A percentile compares a stretch with the other conserved stretches of the same genome.
Evolutionary conservation across 257 asterid genomes (phyloP).

Genomic region (Catharanthus roseus): DNA sequence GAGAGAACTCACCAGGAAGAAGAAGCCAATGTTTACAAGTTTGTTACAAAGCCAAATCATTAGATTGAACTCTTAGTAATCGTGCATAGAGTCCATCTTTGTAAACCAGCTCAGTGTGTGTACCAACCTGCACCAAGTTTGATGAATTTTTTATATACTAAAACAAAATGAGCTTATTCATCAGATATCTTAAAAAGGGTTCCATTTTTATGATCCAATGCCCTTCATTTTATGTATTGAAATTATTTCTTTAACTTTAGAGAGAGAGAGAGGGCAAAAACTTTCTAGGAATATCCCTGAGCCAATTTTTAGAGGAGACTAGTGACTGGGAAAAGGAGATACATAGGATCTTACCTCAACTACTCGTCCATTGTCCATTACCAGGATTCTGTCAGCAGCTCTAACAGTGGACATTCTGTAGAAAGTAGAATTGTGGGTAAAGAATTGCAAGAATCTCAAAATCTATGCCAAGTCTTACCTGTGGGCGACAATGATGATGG

Average conservation of each 20-base stretch:
- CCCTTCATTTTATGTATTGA: no score
- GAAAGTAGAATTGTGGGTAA: slow-evolving; percentile 9
- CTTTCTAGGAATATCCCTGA: neutral
- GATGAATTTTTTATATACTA: no score
- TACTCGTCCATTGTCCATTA: slow-evolving; percentile 74
- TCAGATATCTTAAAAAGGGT: neutral
- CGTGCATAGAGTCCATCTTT: slow-evolving; percentile 80
- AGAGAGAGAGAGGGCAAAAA: no score
- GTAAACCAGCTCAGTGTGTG: slow-evolving; percentile 57
- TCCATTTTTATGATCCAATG: neutral
- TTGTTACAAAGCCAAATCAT: slow-evolving; percentile 43
- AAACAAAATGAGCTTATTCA: no score
- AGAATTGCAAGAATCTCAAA: neutral
- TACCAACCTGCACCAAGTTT: slow-evolving; percentile 55
- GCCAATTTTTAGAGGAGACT: neutral
- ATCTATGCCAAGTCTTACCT: slow-evolving; percentile 33
- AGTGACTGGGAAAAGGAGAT: neutral
- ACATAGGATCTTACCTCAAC: slow-evolving; percentile 55
- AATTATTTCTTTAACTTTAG: no score
- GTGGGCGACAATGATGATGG: slow-evolving; percentile 77
- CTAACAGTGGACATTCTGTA: slow-evolving; percentile 82
- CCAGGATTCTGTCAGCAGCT: slow-evolving; percentile 84
- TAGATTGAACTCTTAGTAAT: slow-evolving; percentile 66
- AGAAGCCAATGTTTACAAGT: neutral
- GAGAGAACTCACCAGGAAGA: neutral